Base-by-base conservation (phyloP, 2,329 filamentous ascomycete species). In the Fusarium decemcellulare region DNA sequence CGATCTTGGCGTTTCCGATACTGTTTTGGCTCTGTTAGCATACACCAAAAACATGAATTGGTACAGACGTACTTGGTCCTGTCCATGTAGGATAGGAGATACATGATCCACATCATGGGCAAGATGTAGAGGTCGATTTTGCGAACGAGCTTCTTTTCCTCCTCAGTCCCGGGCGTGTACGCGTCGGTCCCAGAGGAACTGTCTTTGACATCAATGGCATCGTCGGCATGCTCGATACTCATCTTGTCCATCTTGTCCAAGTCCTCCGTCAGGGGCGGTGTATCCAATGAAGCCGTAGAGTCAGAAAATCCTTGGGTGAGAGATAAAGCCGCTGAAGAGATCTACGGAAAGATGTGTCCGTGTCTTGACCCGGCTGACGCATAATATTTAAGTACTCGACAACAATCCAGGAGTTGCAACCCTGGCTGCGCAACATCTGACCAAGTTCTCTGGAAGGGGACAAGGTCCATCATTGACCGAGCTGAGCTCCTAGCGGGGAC, bases 41-140 rank as follows among this genome's bases (percentile, higher is more conserved):
- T 7, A 34, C 8, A 12, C 9, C 3, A 34, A 4, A 12, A 9
- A 9, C 9, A 34, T 8, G 32, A 3, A 9, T 8, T 32, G 23
- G 23, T 5, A 23, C 4, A 23, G 34, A 82, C 85, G 73, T 82
- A 93, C 92, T 95, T 50, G 90, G 85, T 86, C 32, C 86, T 78
- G 75, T 90, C 88, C 53, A 90, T 82, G 72, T 89, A 90, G 68
- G 85, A 87, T 3, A 90, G 78, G 0, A 90, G 78, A 68, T 89
- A 90, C 48, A 90, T 84, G 74, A 83, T 18, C 79, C 90, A 82
- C 90, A 93, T 64, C 86, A 77, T 79, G 4, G 85, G 85, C 15
- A 81, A 59, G 15, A 81, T 56, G 39, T 68, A 77, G 30, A 85
- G 68, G 11, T 84, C 78, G 70, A 86, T 80, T 73, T 80, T 80